Evolutionary conservation across 2,329 filamentous ascomycete genomes (phyloP).

Genomic region (Cladosporium austrohemisphaericum): DNA sequence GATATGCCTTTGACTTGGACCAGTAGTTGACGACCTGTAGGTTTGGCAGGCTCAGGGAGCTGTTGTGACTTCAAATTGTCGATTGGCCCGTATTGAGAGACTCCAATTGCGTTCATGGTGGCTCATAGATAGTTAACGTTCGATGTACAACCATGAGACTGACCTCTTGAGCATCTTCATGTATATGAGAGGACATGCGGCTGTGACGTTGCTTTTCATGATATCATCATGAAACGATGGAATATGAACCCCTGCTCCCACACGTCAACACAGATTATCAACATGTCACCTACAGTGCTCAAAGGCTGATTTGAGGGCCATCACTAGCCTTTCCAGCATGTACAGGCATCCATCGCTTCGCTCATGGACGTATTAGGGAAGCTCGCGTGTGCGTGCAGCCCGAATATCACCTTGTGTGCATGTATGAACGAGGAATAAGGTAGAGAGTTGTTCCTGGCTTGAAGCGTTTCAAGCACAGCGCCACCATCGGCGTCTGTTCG

Average conservation of each 20-base stretch:
- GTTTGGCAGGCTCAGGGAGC: constrained; percentile 32
- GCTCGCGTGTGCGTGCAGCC: no score
- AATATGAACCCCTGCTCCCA: not conserved
- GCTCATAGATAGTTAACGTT: not conserved
- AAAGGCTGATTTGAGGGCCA: no score
- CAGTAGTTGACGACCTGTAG: constrained; percentile 35
- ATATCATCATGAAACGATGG: constrained; percentile 2
- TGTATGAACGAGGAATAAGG: no score
- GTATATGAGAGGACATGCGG: no score
- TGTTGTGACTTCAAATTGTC: constrained; percentile 27
- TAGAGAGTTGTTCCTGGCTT: no score
- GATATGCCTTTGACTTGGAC: constrained; percentile 37
- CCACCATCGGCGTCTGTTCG: not conserved
- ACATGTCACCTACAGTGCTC: no score
- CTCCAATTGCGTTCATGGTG: constrained; percentile 33
- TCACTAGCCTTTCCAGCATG: no score
- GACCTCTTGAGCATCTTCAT: not conserved
- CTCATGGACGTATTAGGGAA: no score
- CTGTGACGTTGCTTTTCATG: not conserved
- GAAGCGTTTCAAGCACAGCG: not conserved
- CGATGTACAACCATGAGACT: not conserved
- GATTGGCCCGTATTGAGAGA: constrained; percentile 29
- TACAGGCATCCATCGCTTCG: no score
- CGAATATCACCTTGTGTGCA: no score
- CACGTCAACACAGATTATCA: no score